Conservation (phyloP, 2,329 filamentous ascomycete genomes). For the Penicillium brasilianum region DNA sequence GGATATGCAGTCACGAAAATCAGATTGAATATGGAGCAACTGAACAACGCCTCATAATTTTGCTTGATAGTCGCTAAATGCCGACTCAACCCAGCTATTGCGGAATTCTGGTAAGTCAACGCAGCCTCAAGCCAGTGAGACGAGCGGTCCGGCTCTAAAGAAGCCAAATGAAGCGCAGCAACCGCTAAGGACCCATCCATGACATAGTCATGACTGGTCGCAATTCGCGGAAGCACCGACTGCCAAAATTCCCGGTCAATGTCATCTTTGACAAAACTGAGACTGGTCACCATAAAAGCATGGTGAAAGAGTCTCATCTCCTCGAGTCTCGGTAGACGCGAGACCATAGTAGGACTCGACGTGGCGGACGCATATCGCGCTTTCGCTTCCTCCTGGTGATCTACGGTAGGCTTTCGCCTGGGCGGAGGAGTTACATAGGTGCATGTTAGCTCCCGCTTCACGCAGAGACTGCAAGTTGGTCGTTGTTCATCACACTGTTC, state of each 20-base stretch:
- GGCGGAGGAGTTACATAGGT: conserved; percentile 16
- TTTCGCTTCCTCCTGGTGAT: neutral
- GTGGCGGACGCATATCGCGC: neutral
- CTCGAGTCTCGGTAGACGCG: conserved; percentile 12
- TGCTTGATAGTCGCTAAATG: conserved; percentile 12
- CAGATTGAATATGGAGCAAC: conserved; percentile 16
- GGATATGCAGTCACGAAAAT: conserved; percentile 19
- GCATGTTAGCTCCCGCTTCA: conserved; percentile 15
- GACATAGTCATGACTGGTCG: conserved; percentile 14
- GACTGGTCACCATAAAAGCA: conserved; percentile 9
- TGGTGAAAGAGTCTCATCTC: conserved; percentile 18
- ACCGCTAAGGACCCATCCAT: conserved; percentile 17
- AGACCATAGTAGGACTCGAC: neutral
- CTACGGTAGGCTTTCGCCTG: conserved; percentile 7
- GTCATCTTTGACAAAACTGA: conserved; percentile 16
- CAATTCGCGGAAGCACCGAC: conserved; percentile 11
- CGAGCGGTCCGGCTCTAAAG: conserved; percentile 7
- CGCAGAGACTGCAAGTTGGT: conserved; percentile 19
- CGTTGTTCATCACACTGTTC: conserved; percentile 16
- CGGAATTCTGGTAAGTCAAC: conserved; percentile 15
- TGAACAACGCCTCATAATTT: conserved; percentile 18
- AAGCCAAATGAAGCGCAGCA: conserved; percentile 18
- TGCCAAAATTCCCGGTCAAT: conserved; percentile 17
- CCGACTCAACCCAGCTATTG: conserved; percentile 12
- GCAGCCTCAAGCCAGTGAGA: conserved; percentile 16